Evolutionary conservation across 495 filamentous ascomycete species (phyloP).

Genomic region (Penicillium desertorum): DNA sequence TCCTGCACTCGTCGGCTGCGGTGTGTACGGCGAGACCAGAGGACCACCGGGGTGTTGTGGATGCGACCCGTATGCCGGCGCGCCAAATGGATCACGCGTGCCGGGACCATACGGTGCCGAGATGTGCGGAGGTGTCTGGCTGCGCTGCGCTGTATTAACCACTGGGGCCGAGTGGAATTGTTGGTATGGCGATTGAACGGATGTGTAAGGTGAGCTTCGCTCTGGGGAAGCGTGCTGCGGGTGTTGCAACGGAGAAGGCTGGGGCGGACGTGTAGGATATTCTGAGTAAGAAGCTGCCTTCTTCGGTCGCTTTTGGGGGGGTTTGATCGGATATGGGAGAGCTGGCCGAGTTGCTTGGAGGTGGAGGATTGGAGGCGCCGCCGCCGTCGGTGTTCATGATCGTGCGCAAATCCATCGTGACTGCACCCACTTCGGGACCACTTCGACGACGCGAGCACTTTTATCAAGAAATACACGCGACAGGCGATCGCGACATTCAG

Average conservation of each 20-base stretch:
- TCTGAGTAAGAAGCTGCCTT: slow-evolving; percentile 25
- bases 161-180: slow-evolving; percentile 38
- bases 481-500: slow-evolving; percentile 27
- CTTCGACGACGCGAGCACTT: slow-evolving; percentile 25
- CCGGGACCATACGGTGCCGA: slow-evolving; percentile 38
- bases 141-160: slow-evolving; percentile 36
- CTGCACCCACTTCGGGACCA: slow-evolving; percentile 22
- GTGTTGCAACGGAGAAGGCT: slow-evolving; percentile 44
- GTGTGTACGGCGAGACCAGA: slow-evolving; percentile 37
- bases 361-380: slow-evolving; percentile 33
- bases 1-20: slow-evolving; percentile 33
- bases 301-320: slow-evolving; percentile 36
- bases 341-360: slow-evolving; percentile 28
- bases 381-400: slow-evolving; percentile 53
- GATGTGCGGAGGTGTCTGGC: slow-evolving; percentile 37
- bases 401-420: slow-evolving; percentile 55
- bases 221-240: slow-evolving; percentile 43
- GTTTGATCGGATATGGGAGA: slow-evolving; percentile 23
- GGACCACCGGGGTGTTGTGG: slow-evolving; percentile 31
- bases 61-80: slow-evolving; percentile 34
- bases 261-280: slow-evolving; percentile 40
- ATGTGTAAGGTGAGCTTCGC: slow-evolving; percentile 42
- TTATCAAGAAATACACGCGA: slow-evolving; percentile 20
- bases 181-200: slow-evolving; percentile 49
- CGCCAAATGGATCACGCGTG: slow-evolving; percentile 40